These are phyloP conservation scores for Acorus calamus DNA, from an alignment of 106 monocot species.

Conservation along the genomic window DNA sequence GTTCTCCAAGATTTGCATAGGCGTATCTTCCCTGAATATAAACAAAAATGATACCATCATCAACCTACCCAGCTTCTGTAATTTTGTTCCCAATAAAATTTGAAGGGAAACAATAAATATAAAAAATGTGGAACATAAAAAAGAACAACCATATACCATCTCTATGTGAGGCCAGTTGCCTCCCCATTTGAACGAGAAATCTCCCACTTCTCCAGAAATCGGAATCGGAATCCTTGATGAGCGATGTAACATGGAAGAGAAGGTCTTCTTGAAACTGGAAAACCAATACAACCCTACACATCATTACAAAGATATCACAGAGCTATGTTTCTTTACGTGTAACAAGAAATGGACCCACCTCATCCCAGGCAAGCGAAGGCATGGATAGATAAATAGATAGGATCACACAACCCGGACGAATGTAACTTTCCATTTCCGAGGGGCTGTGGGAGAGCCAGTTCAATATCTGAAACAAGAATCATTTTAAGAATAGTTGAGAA, in stretches of 20 bases:
- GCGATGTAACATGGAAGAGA: slow-evolving; percentile 37
- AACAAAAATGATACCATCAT: not conserved
- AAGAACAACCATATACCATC: slow-evolving; percentile 40
- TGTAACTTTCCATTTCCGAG: slow-evolving; percentile 97
- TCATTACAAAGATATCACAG: not conserved
- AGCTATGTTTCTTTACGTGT: too few species aligned
- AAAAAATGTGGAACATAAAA: too few species aligned
- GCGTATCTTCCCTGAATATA: slow-evolving; percentile 49
- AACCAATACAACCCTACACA: not conserved
- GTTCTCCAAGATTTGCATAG: slow-evolving; percentile 73
- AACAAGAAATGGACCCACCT: slow-evolving; percentile 22
- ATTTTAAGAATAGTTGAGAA: too few species aligned
- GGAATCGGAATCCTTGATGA: slow-evolving; percentile 49
- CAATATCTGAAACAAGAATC: slow-evolving; percentile 44
- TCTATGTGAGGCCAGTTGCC: slow-evolving; percentile 71
- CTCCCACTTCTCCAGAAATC: slow-evolving; percentile 88
- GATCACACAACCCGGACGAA: slow-evolving; percentile 90
- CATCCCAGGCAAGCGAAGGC: slow-evolving; percentile 67
- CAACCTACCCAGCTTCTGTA: too few species aligned
- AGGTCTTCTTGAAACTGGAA: slow-evolving; percentile 81
- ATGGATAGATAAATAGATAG: slow-evolving; percentile 79
- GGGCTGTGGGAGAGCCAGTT: slow-evolving; percentile 93
- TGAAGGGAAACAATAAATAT: too few species aligned
- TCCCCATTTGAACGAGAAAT: slow-evolving; percentile 62
- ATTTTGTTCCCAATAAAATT: too few species aligned